A percentile compares a stretch with the other conserved stretches of the same genome.
Evolutionary conservation across 805 yeast genomes (phyloP).

Genomic region (Cyberlindnera xishuangbannaensis): DNA sequence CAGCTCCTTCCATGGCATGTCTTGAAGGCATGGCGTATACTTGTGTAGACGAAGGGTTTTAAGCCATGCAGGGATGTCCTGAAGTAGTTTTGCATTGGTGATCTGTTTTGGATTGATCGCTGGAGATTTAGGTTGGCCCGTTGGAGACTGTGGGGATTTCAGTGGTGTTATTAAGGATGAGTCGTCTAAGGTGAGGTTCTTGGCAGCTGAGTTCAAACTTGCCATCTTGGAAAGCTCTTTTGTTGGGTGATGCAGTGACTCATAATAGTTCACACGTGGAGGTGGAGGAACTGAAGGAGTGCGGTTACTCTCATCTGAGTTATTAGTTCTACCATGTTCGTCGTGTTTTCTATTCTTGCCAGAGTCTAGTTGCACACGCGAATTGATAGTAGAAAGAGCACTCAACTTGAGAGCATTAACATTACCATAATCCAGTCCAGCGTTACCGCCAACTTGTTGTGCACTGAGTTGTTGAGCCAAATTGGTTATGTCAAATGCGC

Average conservation of each 20-base stretch:
- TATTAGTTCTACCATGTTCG: slow-evolving; percentile 16
- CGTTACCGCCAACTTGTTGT: slow-evolving; percentile 10
- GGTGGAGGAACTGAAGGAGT: slow-evolving; percentile 24
- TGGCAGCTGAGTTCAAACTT: slow-evolving; percentile 18
- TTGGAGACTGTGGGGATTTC: slow-evolving; percentile 8
- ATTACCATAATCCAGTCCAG: slow-evolving; percentile 16
- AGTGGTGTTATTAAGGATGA: slow-evolving; percentile 10
- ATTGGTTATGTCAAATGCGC: slow-evolving; percentile 23
- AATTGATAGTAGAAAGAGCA: slow-evolving; percentile 60
- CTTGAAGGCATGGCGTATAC: slow-evolving; percentile 79
- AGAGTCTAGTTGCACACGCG: slow-evolving; percentile 40
- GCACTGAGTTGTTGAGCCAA: slow-evolving; percentile 20
- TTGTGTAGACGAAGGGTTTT: slow-evolving; percentile 86
- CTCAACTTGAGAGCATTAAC: slow-evolving; percentile 52
- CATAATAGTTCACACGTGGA: slow-evolving; percentile 22
- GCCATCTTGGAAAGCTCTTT: slow-evolving; percentile 19
- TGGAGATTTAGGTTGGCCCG: slow-evolving; percentile 31
- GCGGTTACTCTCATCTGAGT: slow-evolving; percentile 8
- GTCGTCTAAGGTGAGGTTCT: slow-evolving; percentile 11
- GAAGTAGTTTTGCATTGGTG: slow-evolving; percentile 48
- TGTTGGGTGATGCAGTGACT: slow-evolving; percentile 5
- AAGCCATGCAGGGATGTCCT: slow-evolving; percentile 89
- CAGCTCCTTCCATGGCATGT: slow-evolving; percentile 73
- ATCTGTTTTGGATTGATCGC: slow-evolving; percentile 45
- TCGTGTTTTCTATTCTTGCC: no score